A percentile compares a stretch with the other conserved stretches of the same genome.
Evolutionary conservation across 148 eudicot species (phyloP).

Genomic region (Amaranthus hypochondriacus): DNA sequence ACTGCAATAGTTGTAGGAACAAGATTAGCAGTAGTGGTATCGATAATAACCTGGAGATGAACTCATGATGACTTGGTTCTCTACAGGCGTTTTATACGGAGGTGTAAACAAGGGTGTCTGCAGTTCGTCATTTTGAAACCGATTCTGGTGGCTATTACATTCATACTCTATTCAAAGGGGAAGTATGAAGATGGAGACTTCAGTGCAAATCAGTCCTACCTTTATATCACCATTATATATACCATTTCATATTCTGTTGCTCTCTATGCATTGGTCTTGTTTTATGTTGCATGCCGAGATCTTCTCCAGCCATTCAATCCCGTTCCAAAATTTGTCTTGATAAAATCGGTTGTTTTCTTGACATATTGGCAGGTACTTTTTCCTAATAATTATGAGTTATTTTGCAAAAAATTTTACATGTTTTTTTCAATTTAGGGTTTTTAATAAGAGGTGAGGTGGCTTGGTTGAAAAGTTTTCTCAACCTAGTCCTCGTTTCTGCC

Average conservation of each 20-base stretch:
- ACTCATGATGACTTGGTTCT: conserved; percentile 6
- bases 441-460: not conserved
- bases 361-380: conserved; percentile 93
- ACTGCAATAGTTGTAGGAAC: not conserved
- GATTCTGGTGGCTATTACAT: conserved; percentile 68
- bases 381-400: not conserved
- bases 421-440: not conserved
- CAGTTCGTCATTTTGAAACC: conserved; percentile 98
- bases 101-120: conserved; percentile 96
- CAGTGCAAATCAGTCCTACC: conserved; percentile 79
- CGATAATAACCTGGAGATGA: not conserved
- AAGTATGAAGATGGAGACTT: conserved; percentile 91
- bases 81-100: conserved; percentile 88
- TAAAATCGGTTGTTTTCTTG: conserved; percentile 91
- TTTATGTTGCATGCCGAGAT: conserved; percentile 96
- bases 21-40: not conserved
- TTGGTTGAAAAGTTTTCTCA: not conserved
- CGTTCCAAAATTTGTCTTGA: conserved; percentile 90
- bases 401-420: not conserved
- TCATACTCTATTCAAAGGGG: conserved; percentile 83
- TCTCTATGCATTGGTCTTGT: conserved; percentile 83
- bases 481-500: not conserved
- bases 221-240: conserved; percentile 86
- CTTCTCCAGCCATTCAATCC: conserved; percentile 94
- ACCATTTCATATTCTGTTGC: conserved; percentile 87